Conservation (phyloP, 2,329 filamentous ascomycete species). For the Clonostachys solani region DNA sequence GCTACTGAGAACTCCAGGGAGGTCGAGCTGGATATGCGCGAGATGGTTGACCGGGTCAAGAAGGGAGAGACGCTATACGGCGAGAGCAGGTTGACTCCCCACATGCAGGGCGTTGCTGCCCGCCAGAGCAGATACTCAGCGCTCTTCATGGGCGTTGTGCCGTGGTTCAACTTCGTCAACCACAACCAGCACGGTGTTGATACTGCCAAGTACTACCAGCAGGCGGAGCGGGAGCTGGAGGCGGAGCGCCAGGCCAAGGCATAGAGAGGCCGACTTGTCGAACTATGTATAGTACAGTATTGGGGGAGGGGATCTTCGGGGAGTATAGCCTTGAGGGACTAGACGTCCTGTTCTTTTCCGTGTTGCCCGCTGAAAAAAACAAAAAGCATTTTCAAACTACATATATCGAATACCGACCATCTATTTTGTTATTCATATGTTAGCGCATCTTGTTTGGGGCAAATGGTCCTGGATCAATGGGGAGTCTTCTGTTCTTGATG, state of each 20-base stretch:
- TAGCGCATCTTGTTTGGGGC: too few relatives aligned
- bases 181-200: conserved; percentile 94
- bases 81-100: conserved; percentile 69
- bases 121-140: conserved; percentile 90
- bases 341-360: too few relatives aligned
- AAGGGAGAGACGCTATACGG: conserved; percentile 87
- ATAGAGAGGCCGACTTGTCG: neutral
- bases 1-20: conserved; percentile 90
- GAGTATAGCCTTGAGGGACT: too few relatives aligned
- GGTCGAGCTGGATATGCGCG: conserved; percentile 91
- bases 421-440: too few relatives aligned
- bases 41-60: conserved; percentile 98
- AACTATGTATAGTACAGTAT: too few relatives aligned
- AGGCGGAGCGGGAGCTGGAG: conserved; percentile 91
- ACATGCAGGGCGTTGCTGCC: conserved; percentile 90
- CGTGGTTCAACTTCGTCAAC: conserved; percentile 99
- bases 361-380: too few relatives aligned
- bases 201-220: conserved; percentile 96
- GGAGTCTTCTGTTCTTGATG: too few relatives aligned
- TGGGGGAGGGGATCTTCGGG: too few relatives aligned
- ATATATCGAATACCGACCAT: too few relatives aligned
- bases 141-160: conserved; percentile 77
- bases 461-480: too few relatives aligned
- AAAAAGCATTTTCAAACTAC: too few relatives aligned
- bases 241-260: conserved; percentile 46